A percentile compares a stretch with the other conserved stretches of the same genome.
Conservation (phyloP, 441 rosid genomes). For the Daphne laureola region DNA sequence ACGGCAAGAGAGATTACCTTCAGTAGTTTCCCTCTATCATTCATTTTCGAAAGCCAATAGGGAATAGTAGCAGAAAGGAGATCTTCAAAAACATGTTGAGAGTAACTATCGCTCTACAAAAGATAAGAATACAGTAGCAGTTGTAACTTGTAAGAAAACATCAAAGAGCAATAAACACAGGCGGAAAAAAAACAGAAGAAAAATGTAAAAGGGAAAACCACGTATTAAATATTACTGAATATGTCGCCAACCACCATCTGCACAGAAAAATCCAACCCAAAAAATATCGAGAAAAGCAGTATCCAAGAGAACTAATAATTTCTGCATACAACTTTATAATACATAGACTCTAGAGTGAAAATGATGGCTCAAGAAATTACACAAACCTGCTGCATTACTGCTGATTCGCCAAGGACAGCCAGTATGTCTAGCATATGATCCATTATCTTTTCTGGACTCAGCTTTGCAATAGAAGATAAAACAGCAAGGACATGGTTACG, state of each 20-base stretch:
- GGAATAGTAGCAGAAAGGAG: slow-evolving; percentile 82
- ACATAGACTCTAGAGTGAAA: too few species aligned
- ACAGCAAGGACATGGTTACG: slow-evolving; percentile 65
- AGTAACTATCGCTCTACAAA: slow-evolving; percentile 71
- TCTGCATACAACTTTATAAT: too few species aligned
- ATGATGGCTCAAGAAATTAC: background rate
- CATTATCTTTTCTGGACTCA: slow-evolving; percentile 59
- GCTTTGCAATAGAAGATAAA: slow-evolving; percentile 56
- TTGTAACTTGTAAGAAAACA: background rate
- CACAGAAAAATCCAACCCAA: too few species aligned
- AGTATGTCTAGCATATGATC: slow-evolving; percentile 66
- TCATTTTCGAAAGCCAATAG: slow-evolving; percentile 70
- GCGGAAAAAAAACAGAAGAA: background rate
- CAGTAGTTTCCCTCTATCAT: slow-evolving; percentile 50
- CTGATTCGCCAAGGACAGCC: slow-evolving; percentile 71
- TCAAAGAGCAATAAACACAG: too few species aligned
- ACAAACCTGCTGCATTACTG: slow-evolving; percentile 73
- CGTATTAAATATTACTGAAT: slow-evolving; percentile 1
- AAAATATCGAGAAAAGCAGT: background rate
- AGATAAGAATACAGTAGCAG: too few species aligned
- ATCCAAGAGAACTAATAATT: background rate
- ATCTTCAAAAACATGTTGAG: slow-evolving; percentile 69
- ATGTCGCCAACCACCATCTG: background rate
- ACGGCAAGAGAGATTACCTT: slow-evolving; percentile 42
- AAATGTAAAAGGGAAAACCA: slow-evolving; percentile 1